Evolutionary conservation across 1,284 basidiomycete genomes (phyloP).

Genomic region (Trametes hirsuta): DNA sequence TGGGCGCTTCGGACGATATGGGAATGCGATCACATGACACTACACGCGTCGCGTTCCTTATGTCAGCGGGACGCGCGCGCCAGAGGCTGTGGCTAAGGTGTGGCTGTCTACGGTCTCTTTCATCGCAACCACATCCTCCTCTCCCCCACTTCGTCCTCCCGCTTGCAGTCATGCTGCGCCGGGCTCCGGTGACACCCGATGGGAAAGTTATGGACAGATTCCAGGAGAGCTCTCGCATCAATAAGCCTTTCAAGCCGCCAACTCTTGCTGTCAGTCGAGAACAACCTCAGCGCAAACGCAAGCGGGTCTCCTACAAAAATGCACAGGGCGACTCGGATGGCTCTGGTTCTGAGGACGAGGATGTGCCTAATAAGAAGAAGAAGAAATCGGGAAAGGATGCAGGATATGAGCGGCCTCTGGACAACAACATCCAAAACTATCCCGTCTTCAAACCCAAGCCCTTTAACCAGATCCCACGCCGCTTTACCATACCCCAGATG

Average conservation of each 20-base stretch:
- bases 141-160: background rate
- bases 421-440: slow-evolving; percentile 67
- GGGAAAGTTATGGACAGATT: slow-evolving; percentile 67
- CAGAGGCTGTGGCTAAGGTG: background rate
- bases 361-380: slow-evolving; percentile 55
- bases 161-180: slow-evolving; percentile 56
- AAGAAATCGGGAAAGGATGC: slow-evolving; percentile 58
- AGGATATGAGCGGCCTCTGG: slow-evolving; percentile 43
- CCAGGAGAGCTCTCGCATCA: slow-evolving; percentile 69
- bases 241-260: slow-evolving; percentile 83
- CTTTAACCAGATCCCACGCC: slow-evolving; percentile 63
- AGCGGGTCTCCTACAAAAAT: slow-evolving; percentile 81
- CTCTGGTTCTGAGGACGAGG: slow-evolving; percentile 38
- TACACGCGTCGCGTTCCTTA: slow-evolving; percentile 22
- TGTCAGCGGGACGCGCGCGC: slow-evolving; percentile 9
- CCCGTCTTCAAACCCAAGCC: slow-evolving; percentile 88
- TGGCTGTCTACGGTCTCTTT: slow-evolving; percentile 6
- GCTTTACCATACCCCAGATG: slow-evolving; percentile 91
- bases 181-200: slow-evolving; percentile 69
- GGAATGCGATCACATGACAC: slow-evolving; percentile 17
- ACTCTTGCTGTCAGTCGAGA: slow-evolving; percentile 54
- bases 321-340: slow-evolving; percentile 57
- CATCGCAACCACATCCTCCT: slow-evolving; percentile 4
- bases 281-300: slow-evolving; percentile 79
- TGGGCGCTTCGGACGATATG: background rate